Conservation (phyloP, 305 asterid species). For the Rubia peregrina region DNA sequence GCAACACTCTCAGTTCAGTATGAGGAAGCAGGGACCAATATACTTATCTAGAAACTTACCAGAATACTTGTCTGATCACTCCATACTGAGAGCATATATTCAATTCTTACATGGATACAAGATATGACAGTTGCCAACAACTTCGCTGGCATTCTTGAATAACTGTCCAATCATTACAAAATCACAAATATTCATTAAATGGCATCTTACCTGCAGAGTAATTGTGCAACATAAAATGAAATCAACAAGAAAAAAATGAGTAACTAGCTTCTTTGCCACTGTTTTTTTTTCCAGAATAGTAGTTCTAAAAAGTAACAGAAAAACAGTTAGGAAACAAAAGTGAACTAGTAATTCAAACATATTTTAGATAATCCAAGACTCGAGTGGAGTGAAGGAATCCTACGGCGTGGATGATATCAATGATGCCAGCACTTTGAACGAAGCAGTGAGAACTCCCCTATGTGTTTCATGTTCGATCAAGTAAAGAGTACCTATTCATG, state of each 20-base stretch:
- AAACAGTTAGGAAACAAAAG: constrained; percentile 2
- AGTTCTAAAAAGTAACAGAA: constrained; percentile 2
- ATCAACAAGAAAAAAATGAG: too few relatives aligned
- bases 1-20: background rate
- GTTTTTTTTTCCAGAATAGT: background rate
- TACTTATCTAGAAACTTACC: constrained; percentile 43
- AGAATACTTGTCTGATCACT: constrained; percentile 59
- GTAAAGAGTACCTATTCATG: constrained; percentile 56
- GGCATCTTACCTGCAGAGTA: background rate
- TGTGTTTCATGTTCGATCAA: constrained; percentile 64
- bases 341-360: constrained; percentile 1
- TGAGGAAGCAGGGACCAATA: background rate
- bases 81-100: constrained; percentile 51
- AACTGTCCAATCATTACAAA: constrained; percentile 37
- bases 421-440: constrained; percentile 67
- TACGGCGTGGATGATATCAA: constrained; percentile 93
- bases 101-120: constrained; percentile 56
- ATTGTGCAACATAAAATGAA: background rate
- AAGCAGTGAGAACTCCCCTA: constrained; percentile 59
- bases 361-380: constrained; percentile 2
- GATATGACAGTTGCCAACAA: constrained; percentile 61
- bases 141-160: constrained; percentile 80
- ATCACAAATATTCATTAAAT: constrained; percentile 15
- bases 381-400: constrained; percentile 31
- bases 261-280: background rate